A percentile compares a stretch with the other conserved stretches of the same genome.
phyloP scores from a whole-genome alignment of 257 asterid species.

The Plantago elongata region DNA sequence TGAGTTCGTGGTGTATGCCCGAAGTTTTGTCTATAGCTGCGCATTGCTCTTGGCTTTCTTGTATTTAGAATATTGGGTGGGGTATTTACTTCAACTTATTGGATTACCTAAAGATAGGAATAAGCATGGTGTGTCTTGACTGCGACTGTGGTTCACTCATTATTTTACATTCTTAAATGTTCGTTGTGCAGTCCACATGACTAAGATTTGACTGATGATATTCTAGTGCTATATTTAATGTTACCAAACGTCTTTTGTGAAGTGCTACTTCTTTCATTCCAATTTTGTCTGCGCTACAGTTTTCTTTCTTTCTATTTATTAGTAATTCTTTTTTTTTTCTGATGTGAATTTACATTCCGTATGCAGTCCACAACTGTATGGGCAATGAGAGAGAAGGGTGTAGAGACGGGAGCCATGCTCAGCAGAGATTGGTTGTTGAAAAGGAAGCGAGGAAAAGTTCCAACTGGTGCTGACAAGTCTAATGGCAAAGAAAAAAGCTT shows the following conservation, averaged over 20 bases:
- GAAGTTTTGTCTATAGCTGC: constrained; percentile 1
- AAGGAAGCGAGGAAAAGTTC: constrained; percentile 56
- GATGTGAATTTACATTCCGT: no score
- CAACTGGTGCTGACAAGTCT: constrained; percentile 33
- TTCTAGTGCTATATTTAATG: constrained; percentile 10
- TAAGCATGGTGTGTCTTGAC: background rate
- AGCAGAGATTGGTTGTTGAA: constrained; percentile 50
- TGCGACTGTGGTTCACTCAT: background rate
- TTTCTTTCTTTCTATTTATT: background rate
- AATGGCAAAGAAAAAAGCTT: constrained; percentile 28
- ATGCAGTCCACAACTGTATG: constrained; percentile 23
- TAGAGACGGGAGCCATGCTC: constrained; percentile 37
- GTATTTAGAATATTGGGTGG: background rate
- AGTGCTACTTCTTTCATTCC: constrained; percentile 1
- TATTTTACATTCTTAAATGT: background rate
- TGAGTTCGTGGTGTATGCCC: background rate
- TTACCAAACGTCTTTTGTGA: background rate
- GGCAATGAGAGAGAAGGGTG: constrained; percentile 41
- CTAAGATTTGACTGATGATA: background rate
- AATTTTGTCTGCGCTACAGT: background rate
- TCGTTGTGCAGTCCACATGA: background rate
- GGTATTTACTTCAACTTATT: background rate
- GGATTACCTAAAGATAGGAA: background rate
- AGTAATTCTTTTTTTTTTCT: background rate
- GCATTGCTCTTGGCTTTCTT: background rate